Percentiles rank a stretch among this genome's conserved stretches.
Conservation (phyloP, 805 yeast genomes). For the Ogataea paraovalis region DNA sequence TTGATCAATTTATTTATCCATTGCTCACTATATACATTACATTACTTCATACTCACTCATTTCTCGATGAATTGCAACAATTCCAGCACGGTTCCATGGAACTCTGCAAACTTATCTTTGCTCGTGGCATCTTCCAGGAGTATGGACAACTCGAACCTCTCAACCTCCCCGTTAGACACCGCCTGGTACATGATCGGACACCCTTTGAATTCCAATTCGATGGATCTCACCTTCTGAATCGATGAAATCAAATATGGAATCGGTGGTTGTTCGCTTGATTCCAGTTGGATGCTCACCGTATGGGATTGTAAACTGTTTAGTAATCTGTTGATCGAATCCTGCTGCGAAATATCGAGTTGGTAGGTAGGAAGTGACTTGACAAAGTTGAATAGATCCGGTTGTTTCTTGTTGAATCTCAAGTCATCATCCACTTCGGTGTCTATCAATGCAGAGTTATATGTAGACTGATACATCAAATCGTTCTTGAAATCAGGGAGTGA, state of each 20-base stretch:
- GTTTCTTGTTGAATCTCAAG: slow-evolving; percentile 12
- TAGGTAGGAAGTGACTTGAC: slow-evolving; percentile 20
- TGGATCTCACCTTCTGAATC: slow-evolving; percentile 22
- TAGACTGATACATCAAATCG: slow-evolving; percentile 31
- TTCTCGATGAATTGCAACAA: slow-evolving; percentile 12
- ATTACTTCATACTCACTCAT: background rate
- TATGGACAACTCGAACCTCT: slow-evolving; percentile 23
- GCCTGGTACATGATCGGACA: slow-evolving; percentile 25
- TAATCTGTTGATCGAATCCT: slow-evolving; percentile 13
- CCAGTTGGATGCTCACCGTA: slow-evolving; percentile 12
- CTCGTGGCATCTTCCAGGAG: slow-evolving; percentile 15
- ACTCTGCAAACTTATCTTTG: slow-evolving; percentile 9
- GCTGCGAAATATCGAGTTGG: slow-evolving; percentile 18
- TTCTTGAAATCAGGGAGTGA: slow-evolving; percentile 23
- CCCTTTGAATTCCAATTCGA: slow-evolving; percentile 27
- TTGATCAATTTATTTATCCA: background rate
- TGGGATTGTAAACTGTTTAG: slow-evolving; percentile 14
- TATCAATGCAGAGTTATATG: slow-evolving; percentile 25
- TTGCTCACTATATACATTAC: background rate
- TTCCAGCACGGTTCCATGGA: slow-evolving; percentile 5
- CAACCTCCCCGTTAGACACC: slow-evolving; percentile 23
- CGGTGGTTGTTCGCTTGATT: background rate
- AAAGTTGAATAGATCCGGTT: slow-evolving; percentile 19
- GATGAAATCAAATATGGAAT: slow-evolving; percentile 20
- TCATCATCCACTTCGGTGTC: slow-evolving; percentile 14